Evolutionary conservation across 129 eudicot species (phyloP).

Genomic region (Silybum marianum): DNA sequence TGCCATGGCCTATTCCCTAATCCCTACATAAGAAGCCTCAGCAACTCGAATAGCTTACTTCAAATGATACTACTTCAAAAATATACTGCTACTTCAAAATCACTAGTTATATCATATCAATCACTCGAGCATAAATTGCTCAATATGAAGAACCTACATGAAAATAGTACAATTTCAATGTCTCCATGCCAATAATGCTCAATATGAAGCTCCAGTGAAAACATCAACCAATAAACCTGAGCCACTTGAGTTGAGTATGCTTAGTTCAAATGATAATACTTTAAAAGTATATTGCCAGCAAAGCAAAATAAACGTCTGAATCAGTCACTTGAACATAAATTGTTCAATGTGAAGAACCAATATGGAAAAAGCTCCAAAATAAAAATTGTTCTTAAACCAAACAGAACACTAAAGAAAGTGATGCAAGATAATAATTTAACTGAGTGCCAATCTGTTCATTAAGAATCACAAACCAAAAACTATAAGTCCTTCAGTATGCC

Average conservation of each 20-base stretch:
- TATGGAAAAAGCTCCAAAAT: neutral
- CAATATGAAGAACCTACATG: neutral
- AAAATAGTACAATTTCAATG: neutral
- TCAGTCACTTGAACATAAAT: neutral
- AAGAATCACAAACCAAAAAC: neutral
- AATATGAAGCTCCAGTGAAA: neutral
- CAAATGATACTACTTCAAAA: neutral
- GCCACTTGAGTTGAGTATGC: neutral
- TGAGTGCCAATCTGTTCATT: neutral
- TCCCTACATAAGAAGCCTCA: constrained; percentile 1
- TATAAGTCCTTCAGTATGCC: neutral
- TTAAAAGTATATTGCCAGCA: neutral
- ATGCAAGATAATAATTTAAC: neutral
- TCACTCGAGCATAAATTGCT: neutral
- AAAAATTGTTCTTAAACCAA: neutral
- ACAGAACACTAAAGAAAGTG: neutral
- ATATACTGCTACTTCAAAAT: constrained; percentile 6
- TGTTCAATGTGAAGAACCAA: constrained; percentile 3
- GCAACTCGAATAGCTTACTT: neutral
- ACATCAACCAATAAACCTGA: neutral
- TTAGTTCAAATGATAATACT: neutral
- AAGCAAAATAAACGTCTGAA: neutral
- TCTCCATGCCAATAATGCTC: neutral
- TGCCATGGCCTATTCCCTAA: neutral
- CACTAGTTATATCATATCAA: constrained; percentile 14